Percentiles rank a stretch among this genome's conserved stretches.
Conservation (phyloP, 345 rosid species). For the Boechera retrofracta region DNA sequence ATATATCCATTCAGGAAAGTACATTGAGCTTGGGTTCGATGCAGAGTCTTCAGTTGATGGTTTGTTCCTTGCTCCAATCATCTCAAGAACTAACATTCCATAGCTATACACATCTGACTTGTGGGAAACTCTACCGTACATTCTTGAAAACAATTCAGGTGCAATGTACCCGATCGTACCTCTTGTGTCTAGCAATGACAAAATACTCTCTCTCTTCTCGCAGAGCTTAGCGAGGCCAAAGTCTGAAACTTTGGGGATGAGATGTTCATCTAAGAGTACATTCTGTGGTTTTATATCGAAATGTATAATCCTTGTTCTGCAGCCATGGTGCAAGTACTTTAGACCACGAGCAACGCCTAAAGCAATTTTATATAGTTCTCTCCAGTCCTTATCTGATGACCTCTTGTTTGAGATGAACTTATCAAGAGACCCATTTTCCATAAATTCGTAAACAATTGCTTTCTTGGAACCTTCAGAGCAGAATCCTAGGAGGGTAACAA, state of each 20-base stretch:
- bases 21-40: slow-evolving; percentile 41
- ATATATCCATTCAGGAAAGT: slow-evolving; percentile 49
- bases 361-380: slow-evolving; percentile 31
- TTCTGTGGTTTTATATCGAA: slow-evolving; percentile 43
- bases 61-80: slow-evolving; percentile 48
- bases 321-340: slow-evolving; percentile 54
- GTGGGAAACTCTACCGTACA: slow-evolving; percentile 47
- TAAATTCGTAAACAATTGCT: slow-evolving; percentile 49
- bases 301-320: slow-evolving; percentile 55
- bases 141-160: slow-evolving; percentile 47
- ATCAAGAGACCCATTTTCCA: slow-evolving; percentile 55
- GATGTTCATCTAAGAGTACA: slow-evolving; percentile 41
- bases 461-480: slow-evolving; percentile 46
- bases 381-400: neutral
- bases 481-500: slow-evolving; percentile 50
- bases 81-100: slow-evolving; percentile 55
- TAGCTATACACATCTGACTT: slow-evolving; percentile 61
- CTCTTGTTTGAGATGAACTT: slow-evolving; percentile 16
- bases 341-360: slow-evolving; percentile 52
- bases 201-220: slow-evolving; percentile 42
- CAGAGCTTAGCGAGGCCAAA: slow-evolving; percentile 56
- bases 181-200: slow-evolving; percentile 48
- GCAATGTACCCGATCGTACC: slow-evolving; percentile 61
- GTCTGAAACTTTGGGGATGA: slow-evolving; percentile 53
- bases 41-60: neutral